Conservation (phyloP, 2,329 filamentous ascomycete species). For the Madurella mycetomatis region DNA sequence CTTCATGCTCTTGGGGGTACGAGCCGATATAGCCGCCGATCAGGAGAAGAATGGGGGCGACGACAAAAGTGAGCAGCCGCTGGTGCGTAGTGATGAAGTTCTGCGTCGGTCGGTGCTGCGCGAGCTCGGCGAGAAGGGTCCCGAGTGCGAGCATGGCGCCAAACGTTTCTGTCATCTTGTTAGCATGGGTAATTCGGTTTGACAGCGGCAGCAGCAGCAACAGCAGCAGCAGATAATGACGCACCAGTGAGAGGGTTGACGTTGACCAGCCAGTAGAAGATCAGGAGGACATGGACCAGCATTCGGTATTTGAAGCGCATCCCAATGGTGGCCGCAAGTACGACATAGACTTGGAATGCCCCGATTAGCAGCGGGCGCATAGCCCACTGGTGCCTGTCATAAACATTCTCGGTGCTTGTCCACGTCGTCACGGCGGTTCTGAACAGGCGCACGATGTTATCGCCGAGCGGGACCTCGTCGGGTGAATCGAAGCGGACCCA, state of each 20-base stretch:
- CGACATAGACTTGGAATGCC: conserved; percentile 47
- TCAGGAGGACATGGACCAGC: conserved; percentile 41
- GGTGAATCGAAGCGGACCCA: conserved; percentile 50
- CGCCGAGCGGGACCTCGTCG: conserved; percentile 38
- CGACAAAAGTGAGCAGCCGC: conserved; percentile 32
- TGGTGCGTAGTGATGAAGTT: conserved; percentile 40
- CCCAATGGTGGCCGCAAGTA: conserved; percentile 43
- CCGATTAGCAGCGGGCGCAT: conserved; percentile 45
- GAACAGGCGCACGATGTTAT: conserved; percentile 42
- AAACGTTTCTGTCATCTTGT: conserved; percentile 44
- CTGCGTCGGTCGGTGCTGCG: conserved; percentile 42
- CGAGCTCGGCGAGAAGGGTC: conserved; percentile 48
- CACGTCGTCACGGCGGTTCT: conserved; percentile 44
- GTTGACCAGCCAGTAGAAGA: conserved; percentile 47
- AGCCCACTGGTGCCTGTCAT: conserved; percentile 53
- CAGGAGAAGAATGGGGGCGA: conserved; percentile 34
- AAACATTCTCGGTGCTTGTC: conserved; percentile 47
- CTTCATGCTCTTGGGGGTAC: conserved; percentile 47
- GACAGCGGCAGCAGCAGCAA: background rate
- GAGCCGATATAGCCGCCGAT: conserved; percentile 44
- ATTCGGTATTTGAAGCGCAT: conserved; percentile 45
- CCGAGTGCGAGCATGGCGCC: conserved; percentile 49
- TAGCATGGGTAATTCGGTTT: background rate
- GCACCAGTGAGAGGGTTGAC: conserved; percentile 41
- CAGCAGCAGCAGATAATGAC: conserved; percentile 12